phyloP scores from a whole-genome alignment of 768 basidiomycete species.

The Rhodotorula graminis region DNA sequence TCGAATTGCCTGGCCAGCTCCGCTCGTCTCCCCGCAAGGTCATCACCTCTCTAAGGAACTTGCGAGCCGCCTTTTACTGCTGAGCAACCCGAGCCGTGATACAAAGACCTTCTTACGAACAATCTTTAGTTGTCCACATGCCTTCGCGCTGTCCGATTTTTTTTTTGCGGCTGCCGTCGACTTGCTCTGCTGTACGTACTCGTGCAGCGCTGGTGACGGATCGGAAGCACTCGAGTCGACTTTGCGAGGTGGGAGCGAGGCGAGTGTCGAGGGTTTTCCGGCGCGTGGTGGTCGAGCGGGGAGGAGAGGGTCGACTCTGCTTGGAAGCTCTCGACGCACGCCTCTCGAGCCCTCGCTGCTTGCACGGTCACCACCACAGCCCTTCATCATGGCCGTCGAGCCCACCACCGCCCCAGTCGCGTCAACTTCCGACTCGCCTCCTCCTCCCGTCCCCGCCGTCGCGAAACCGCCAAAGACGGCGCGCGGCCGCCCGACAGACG shows the following conservation, averaged over 20 bases:
- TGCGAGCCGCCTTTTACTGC: constrained; percentile 1
- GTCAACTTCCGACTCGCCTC: background rate
- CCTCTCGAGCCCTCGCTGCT: no score
- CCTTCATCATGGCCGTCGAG: background rate
- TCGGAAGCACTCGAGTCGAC: no score
- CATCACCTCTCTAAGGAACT: background rate
- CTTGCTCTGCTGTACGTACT: no score
- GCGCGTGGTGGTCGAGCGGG: no score
- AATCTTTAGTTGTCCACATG: background rate
- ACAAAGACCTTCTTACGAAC: background rate
- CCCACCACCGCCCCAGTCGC: background rate
- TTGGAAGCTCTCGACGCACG: no score
- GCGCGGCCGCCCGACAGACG: constrained; percentile 52
- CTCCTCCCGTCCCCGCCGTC: background rate
- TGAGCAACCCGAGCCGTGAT: background rate
- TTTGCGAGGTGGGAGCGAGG: no score
- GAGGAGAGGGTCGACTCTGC: background rate
- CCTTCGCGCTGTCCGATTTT: background rate
- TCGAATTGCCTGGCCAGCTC: accelerated
- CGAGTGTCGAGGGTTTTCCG: no score
- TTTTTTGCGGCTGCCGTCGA: background rate
- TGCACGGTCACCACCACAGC: background rate
- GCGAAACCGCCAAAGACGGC: constrained; percentile 20
- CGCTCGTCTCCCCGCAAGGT: background rate
- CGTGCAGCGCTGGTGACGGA: no score